Percentiles rank a stretch among this genome's conserved stretches.
phyloP scores from a whole-genome alignment of 257 asterid species.

The Handroanthus guayacan region DNA sequence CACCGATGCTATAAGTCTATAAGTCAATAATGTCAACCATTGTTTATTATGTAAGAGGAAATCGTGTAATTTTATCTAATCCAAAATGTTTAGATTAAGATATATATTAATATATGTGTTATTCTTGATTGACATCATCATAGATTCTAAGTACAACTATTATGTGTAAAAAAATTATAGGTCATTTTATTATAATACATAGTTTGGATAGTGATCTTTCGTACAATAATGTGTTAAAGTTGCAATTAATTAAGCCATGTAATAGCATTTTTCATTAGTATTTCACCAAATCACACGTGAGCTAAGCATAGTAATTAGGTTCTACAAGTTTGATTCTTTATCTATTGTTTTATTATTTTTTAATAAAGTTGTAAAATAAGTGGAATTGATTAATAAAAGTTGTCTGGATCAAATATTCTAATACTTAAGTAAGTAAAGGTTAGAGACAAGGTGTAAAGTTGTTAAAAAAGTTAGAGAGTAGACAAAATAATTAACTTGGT shows the following conservation, averaged over 20 bases:
- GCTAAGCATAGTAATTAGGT: conserved; percentile 35
- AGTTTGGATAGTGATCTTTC: conserved; percentile 13
- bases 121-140: conserved; percentile 32
- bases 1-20: background rate
- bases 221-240: conserved; percentile 9
- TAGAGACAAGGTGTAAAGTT: too few relatives aligned
- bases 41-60: background rate
- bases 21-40: background rate
- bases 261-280: conserved; percentile 17
- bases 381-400: background rate
- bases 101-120: too few relatives aligned
- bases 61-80: too few relatives aligned
- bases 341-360: background rate
- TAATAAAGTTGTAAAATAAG: background rate
- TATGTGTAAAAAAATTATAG: conserved; percentile 6
- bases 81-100: too few relatives aligned
- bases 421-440: too few relatives aligned
- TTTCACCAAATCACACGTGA: conserved; percentile 40
- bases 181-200: conserved; percentile 17
- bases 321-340: background rate
- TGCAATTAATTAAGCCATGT: conserved; percentile 22
- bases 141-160: conserved; percentile 34
- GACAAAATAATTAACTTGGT: too few relatives aligned
- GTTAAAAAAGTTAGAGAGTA: too few relatives aligned
- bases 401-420: too few relatives aligned